These are phyloP conservation scores for Pseudoneurospora amorphoporcata DNA, from an alignment of 495 filamentous ascomycete genomes.

Conservation along the genomic window DNA sequence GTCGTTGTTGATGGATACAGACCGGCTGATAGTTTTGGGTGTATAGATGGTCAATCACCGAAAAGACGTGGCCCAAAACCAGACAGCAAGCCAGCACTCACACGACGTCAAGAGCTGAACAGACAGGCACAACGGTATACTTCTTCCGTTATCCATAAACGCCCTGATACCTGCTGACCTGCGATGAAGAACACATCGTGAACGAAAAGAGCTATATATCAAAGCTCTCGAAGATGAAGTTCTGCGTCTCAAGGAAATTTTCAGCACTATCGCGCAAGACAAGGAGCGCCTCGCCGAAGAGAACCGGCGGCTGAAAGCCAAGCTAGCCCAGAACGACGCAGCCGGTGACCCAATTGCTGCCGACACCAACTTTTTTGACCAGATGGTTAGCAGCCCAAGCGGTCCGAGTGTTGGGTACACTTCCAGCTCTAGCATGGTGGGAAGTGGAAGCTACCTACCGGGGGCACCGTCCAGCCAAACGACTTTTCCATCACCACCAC, in stretches of 20 bases:
- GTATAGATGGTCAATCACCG: slow-evolving; percentile 66
- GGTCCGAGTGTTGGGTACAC: slow-evolving; percentile 36
- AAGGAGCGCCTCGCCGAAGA: slow-evolving; percentile 59
- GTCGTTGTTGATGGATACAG: background rate
- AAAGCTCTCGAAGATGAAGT: slow-evolving; percentile 87
- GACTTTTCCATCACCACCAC: slow-evolving; percentile 33
- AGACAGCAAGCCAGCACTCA: slow-evolving; percentile 89
- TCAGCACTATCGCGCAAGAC: slow-evolving; percentile 49
- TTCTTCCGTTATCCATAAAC: background rate
- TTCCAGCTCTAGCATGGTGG: slow-evolving; percentile 48
- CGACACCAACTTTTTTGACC: slow-evolving; percentile 33
- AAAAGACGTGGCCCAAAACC: slow-evolving; percentile 93
- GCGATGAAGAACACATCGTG: slow-evolving; percentile 66
- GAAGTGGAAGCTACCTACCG: slow-evolving; percentile 35
- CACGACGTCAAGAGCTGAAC: slow-evolving; percentile 89
- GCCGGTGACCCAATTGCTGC: slow-evolving; percentile 18
- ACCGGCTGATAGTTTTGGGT: slow-evolving; percentile 2
- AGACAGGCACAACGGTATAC: slow-evolving; percentile 86
- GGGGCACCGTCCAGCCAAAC: slow-evolving; percentile 25
- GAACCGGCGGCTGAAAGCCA: slow-evolving; percentile 64
- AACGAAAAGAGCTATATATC: slow-evolving; percentile 94
- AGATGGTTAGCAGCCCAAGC: slow-evolving; percentile 34
- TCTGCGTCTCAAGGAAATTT: slow-evolving; percentile 56
- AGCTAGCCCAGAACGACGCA: slow-evolving; percentile 67
- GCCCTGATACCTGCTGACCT: background rate